These are phyloP conservation scores for Eucalyptus tenuipes DNA, from an alignment of 345 rosid species.

Conservation along the genomic window DNA sequence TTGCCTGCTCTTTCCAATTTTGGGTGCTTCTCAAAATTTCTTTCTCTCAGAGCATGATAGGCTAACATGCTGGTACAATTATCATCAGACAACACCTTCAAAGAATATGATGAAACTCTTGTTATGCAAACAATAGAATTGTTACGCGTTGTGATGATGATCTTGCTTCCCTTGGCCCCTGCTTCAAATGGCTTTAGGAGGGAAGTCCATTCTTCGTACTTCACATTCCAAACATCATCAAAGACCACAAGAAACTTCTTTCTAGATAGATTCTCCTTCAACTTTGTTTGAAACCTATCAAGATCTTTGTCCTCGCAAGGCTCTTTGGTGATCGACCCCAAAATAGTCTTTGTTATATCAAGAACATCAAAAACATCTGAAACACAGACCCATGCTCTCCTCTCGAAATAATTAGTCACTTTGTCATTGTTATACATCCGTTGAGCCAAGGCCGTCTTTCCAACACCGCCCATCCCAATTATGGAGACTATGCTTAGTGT, in stretches of 20 bases:
- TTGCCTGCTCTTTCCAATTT: fast-evolving
- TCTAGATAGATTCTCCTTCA: fast-evolving
- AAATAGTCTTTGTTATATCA: neutral
- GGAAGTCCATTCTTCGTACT: fast-evolving
- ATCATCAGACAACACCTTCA: fast-evolving
- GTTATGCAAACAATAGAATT: fast-evolving
- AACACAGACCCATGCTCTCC: neutral
- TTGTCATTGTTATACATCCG: neutral
- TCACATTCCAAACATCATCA: neutral
- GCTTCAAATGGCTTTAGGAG: neutral
- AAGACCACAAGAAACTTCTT: too few relatives aligned
- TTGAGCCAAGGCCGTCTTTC: neutral
- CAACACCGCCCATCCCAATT: neutral
- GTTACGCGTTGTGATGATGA: fast-evolving
- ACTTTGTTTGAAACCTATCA: fast-evolving
- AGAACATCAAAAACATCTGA: neutral
- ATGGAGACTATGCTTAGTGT: fast-evolving
- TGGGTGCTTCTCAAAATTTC: fast-evolving
- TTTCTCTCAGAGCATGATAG: neutral
- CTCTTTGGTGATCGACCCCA: fast-evolving
- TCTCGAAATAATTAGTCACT: fast-evolving
- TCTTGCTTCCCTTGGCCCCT: neutral
- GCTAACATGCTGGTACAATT: fast-evolving
- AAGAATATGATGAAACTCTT: fast-evolving
- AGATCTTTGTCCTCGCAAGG: fast-evolving